Evolutionary conservation across 2,329 filamentous ascomycete genomes (phyloP), one percentile per base, ranked within the genome.

Genomic region (Ilyonectria sp.): DNA sequence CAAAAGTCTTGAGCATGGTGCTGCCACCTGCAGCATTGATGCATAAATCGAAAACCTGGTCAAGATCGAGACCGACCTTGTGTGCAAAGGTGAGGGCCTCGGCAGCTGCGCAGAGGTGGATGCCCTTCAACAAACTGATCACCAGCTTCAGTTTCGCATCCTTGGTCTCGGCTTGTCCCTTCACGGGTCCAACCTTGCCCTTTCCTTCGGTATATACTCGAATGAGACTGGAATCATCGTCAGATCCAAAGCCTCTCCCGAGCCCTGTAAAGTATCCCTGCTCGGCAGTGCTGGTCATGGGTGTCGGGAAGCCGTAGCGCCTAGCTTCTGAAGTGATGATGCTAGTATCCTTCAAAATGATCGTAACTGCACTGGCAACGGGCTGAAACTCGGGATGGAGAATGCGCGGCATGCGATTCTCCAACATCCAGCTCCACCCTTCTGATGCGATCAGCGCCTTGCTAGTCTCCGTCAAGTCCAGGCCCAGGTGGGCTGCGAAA

Each of bases 291-390:
- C 85, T 86, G 62, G 87, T 88, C 75, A 93, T 86, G 0, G 89
- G 89, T 1, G 86, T 86, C 0, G 89, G 86, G 76, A 91, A 92
- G 31, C 83, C 82, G 60, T 83, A 80, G 47, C 87, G 82, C 21
- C 90, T 83, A 1, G 90, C 90, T 65, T 89, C 90, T 29, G 88
- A 86, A 2, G 91, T 93, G 76, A 93, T 92, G 79, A 93, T 93
- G 56, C 87, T 85, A 75, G 83, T 82, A 77, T 91, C 89, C 79
- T 91, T 91, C 40, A 88, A 71, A 68, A 90, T 90, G 70, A 90
- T 91, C 33, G 84, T 86, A 55, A 89, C 75, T 3, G 89, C 89
- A 74, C 88, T 90, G 17, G 87, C 87, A 40, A 90, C 78, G 0
- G 89, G 88, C 69, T 85, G 80, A 77, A 84, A 87, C 47, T 85